Evolutionary conservation across 305 asterid species (phyloP), one percentile per base, ranked within the genome.

Genomic region (Fraxinus paxiana): DNA sequence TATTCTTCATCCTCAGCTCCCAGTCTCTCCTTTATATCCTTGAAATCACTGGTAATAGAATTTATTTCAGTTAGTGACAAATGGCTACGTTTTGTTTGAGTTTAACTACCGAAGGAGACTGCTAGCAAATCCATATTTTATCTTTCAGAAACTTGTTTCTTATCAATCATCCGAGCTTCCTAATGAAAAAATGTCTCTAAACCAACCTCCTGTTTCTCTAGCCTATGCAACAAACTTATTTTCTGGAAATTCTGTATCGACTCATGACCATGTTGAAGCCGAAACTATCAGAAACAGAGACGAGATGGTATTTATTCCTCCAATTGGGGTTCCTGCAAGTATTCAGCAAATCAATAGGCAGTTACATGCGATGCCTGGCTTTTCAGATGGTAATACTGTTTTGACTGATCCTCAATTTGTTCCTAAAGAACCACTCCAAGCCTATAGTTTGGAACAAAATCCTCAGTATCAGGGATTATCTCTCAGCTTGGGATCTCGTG

Each of bases 401-500:
- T 46, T 79, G 61, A 77, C 84, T 46, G 88, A 88, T 82, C 63
- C 87, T 7, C 85, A 81, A 46, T 75, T 83, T n/a, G 82, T 87
- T 46, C 24, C 87, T 8, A 81, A 85, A 8, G 85, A 85, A 77
- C 61, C 85, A 24, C 33, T 87, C 46, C 85, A 79, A 35, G 70
- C 82, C 51, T 81, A 75, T 33, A 73, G 78, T 81, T 79, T 84
- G 30, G 90, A 88, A 59, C 89, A 81, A 80, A 77, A 78, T 67
- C 86, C 83, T 70, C 90, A 84, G 37, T 74, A 82, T 81, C 92
- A 93, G 56, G 96, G 92, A 37, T 82, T 93, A 37, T 93, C 93
- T 65, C 96, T 93, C 73, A 92, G 91, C 84, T 83, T 93, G 84
- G 97, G 96, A 6, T 88, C 88, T 76, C 92, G 85, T 78, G 87